These are phyloP conservation scores for Sugiyamaella grinbergsii DNA, from an alignment of 1,139 yeast species.

Conservation along the genomic window DNA sequence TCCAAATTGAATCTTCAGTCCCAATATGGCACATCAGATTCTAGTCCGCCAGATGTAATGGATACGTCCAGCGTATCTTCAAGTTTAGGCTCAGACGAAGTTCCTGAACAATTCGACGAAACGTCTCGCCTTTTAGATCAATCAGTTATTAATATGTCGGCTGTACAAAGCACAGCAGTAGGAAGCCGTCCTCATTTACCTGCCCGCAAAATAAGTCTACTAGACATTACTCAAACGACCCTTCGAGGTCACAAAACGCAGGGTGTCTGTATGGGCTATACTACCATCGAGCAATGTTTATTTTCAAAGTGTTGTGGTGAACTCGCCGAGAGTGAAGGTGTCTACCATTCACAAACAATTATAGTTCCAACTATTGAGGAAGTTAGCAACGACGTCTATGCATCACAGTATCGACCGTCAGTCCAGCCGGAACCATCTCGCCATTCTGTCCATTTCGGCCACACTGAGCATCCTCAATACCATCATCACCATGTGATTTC, in stretches of 20 bases:
- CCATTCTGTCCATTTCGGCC: constrained; percentile 10
- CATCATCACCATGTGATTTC: constrained; percentile 85
- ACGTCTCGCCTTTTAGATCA: constrained; percentile 26
- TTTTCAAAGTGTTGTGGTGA: constrained; percentile 17
- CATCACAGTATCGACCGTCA: not conserved
- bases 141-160: constrained; percentile 20
- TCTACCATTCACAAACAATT: constrained; percentile 1
- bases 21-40: constrained; percentile 1
- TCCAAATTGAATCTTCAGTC: constrained; percentile 1
- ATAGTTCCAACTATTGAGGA: constrained; percentile 15
- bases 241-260: constrained; percentile 39
- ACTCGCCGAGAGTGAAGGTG: constrained; percentile 1
- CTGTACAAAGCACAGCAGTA: too few relatives aligned
- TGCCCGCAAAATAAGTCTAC: constrained; percentile 21
- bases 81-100: constrained; percentile 5
- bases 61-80: not conserved
- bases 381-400: constrained; percentile 6
- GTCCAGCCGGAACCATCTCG: not conserved
- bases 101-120: constrained; percentile 14
- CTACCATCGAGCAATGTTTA: constrained; percentile 24
- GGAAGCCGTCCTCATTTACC: constrained; percentile 8
- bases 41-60: not conserved
- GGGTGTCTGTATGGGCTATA: constrained; percentile 59
- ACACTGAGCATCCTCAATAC: constrained; percentile 19
- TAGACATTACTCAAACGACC: constrained; percentile 36